Evolutionary conservation across 1,284 basidiomycete genomes (phyloP), one percentile per base, ranked within the genome.

Genomic region (Ceratorhiza oryzae-sativae): DNA sequence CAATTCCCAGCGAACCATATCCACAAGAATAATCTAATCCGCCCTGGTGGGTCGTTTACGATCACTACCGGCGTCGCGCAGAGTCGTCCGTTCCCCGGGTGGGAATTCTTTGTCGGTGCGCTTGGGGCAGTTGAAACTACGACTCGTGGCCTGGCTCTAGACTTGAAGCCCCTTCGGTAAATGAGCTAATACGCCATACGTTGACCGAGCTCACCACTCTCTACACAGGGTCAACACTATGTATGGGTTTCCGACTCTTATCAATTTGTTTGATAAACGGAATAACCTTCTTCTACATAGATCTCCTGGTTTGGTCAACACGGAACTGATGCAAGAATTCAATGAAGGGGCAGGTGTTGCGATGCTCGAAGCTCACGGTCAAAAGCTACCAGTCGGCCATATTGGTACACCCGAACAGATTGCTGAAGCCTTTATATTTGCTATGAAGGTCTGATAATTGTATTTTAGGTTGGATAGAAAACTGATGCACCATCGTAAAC

Each of bases 371-470:
- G 6, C n/a, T 10, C 10, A 36, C 39, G 13, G 12, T 10, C 18
- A 71, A 27, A 32, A 71, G 42, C 2, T 27, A 34, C 25, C 36
- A 34, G 58, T 71, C 34, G 58, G 46, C 6, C 68, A 71, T 30
- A 32, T 71, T 18, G 68, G 42, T 1, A 45, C 20, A 0, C 20
- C 55, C 3, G 56, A 49, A 2, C 55, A 71, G n/a, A 30, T 71
- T 0, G 68, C 68, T 4, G 68, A 71, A 30, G 68, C 68, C 3
- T 71, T 58, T 39, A 71, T 71, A 6, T 71, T 71, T 36, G 68
- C 68, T 9, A 71, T 71, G 68, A 71, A 60, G 56, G 68, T 59
- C 5, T 20, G 62, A 3, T 9, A 2, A 48, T 39, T 5, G 20
- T n/a, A 5, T 1, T 34, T 20, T 13, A 9, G 42, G 15, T 45